phyloP scores from a whole-genome alignment of 2,329 filamentous ascomycete genomes.

The Beauveria varroae region DNA sequence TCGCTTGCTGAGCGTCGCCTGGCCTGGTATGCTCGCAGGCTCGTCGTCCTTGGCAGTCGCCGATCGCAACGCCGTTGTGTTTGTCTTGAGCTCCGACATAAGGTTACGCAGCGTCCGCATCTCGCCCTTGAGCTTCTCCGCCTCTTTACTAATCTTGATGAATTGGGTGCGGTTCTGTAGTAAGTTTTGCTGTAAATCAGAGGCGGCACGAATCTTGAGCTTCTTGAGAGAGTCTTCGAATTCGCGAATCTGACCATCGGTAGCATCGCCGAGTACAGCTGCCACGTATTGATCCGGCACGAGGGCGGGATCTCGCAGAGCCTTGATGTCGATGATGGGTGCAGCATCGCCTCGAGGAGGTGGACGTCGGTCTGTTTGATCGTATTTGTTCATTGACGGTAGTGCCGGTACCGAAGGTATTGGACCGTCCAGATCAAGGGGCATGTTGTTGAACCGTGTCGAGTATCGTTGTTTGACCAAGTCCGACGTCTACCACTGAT shows the following conservation, averaged over 20 bases:
- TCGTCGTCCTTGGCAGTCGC: slow-evolving; percentile 47
- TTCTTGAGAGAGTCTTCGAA: slow-evolving; percentile 71
- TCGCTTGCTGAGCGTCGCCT: slow-evolving; percentile 54
- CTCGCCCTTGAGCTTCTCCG: slow-evolving; percentile 92
- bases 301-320: slow-evolving; percentile 71
- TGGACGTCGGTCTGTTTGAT: slow-evolving; percentile 41
- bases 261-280: slow-evolving; percentile 70
- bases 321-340: slow-evolving; percentile 67
- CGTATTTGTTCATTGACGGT: slow-evolving; percentile 53
- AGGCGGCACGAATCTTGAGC: slow-evolving; percentile 68
- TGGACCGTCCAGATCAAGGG: slow-evolving; percentile 59
- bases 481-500: slow-evolving; percentile 53
- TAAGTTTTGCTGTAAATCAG: slow-evolving; percentile 88
- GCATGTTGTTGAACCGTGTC: slow-evolving; percentile 76
- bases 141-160: slow-evolving; percentile 98
- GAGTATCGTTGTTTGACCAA: slow-evolving; percentile 93
- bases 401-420: slow-evolving; percentile 67
- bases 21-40: slow-evolving; percentile 40
- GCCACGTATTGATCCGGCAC: slow-evolving; percentile 73
- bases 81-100: slow-evolving; percentile 85
- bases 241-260: slow-evolving; percentile 76
- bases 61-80: slow-evolving; percentile 58
- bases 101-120: slow-evolving; percentile 86
- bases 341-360: slow-evolving; percentile 47
- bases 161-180: slow-evolving; percentile 97